Base-by-base conservation (phyloP, 768 basidiomycete species). In the Tulasnella calospora region DNA sequence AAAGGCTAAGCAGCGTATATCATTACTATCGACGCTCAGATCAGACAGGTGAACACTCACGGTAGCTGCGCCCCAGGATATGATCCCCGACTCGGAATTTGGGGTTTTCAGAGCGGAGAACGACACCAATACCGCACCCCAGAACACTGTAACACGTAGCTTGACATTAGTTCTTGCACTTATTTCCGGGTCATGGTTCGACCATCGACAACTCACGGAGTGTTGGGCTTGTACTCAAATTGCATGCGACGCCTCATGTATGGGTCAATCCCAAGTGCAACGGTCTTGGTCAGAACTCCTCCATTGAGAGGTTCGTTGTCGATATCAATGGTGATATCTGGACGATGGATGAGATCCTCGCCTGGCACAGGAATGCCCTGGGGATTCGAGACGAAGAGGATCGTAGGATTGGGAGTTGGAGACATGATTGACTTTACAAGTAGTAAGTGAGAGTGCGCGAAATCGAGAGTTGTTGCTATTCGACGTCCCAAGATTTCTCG, bases 1-100 rank as follows among this genome's bases (percentile, higher is more conserved):
- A 82, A 86, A 86, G 5, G 82, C 87, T 87, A 9, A 41, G 33
- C 81, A 41, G 27, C 6, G 5, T 19, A 6, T 71, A 6, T 35
- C 7, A 30, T 71, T 40, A 82, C 78, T 77, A 71, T 81, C 19
- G 38, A n/a, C 35, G 76, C 40, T 40, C 55, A 40, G n/a, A n/a
- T n/a, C n/a, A n/a, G n/a, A n/a, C 23, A 33, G 70, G 35, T n/a
- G 2, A 33, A 10, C 33, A 41, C 33, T 67, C 19, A 57, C 47
- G 36, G 17, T 36, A 71, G 41, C 46, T 41, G 38, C 36, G 33
- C 19, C 17, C 38, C 6, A 51, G 38, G 15, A 78, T 30, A 27
- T 78, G n/a, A 15, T 61, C 69, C 5, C 77, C 77, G 21, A 71
- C 41, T n/a, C 12, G 33, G 71, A 67, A 78, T 15, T 57, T 44